A percentile compares a stretch with the other conserved stretches of the same genome.
These are phyloP conservation scores for Mrakia gelida DNA, from an alignment of 768 basidiomycete genomes.

Conservation along the genomic window DNA sequence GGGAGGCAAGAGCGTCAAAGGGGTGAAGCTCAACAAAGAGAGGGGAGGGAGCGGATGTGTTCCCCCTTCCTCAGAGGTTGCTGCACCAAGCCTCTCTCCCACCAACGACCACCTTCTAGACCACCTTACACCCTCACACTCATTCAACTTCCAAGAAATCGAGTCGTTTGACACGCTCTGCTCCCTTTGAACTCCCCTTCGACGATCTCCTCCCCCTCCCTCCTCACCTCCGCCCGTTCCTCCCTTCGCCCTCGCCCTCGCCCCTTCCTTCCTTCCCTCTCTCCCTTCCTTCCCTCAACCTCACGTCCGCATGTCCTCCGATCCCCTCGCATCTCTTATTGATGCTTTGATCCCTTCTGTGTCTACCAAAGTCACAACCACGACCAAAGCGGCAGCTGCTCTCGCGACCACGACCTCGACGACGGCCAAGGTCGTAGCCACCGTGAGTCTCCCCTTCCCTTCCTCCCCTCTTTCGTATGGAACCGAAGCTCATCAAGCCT, in stretches of 20 bases:
- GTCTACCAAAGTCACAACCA: background rate
- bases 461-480: background rate
- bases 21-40: background rate
- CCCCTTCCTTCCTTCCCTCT: background rate
- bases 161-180: constrained; percentile 7
- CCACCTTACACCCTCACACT: background rate
- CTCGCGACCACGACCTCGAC: background rate
- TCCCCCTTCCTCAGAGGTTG: background rate
- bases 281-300: background rate
- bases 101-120: background rate
- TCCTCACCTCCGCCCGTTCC: background rate
- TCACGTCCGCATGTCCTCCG: background rate
- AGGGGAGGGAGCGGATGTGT: background rate
- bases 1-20: background rate
- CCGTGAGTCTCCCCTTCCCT: background rate
- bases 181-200: background rate
- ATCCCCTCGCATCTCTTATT: background rate
- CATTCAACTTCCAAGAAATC: background rate
- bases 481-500: background rate
- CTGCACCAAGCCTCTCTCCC: background rate
- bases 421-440: background rate
- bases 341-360: background rate
- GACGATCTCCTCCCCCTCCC: background rate
- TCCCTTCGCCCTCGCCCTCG: background rate
- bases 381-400: background rate